A percentile compares a stretch with the other conserved stretches of the same genome.
phyloP scores from a whole-genome alignment of 345 rosid species.

The Ceriops decandra region DNA sequence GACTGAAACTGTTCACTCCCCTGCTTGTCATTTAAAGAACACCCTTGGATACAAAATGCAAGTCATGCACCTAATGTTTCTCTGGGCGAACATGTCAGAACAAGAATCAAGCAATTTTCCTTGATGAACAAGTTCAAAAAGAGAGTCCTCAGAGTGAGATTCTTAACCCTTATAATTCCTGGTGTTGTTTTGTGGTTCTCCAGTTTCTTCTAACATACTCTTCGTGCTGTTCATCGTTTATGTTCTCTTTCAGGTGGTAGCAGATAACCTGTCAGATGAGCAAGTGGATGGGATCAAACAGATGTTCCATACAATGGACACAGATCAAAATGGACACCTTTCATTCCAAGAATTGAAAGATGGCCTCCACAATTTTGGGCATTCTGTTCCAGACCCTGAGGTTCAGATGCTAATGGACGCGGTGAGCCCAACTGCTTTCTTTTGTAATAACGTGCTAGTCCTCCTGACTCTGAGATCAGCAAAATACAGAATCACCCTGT shows the following conservation, averaged over 20 bases:
- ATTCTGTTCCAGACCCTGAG: constrained; percentile 60
- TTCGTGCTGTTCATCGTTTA: neutral
- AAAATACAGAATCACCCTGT: no score
- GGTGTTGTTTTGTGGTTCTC: neutral
- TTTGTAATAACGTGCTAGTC: neutral
- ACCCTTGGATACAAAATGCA: constrained; percentile 73
- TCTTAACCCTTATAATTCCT: neutral
- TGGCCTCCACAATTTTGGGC: constrained; percentile 60
- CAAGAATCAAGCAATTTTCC: constrained; percentile 83
- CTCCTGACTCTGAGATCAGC: no score
- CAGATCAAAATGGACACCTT: constrained; percentile 69
- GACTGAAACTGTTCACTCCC: neutral
- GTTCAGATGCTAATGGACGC: constrained; percentile 77
- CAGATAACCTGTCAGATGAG: constrained; percentile 75
- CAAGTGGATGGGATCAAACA: constrained; percentile 49
- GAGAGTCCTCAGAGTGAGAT: constrained; percentile 71
- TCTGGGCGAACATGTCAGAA: constrained; percentile 70
- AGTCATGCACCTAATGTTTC: constrained; percentile 56
- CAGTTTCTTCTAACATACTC: neutral
- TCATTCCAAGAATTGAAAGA: constrained; percentile 73
- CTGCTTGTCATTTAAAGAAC: constrained; percentile 40
- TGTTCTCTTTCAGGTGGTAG: constrained; percentile 55
- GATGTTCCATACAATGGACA: constrained; percentile 73
- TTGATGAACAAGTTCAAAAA: constrained; percentile 95
- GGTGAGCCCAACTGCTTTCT: constrained; percentile 26